Evolutionary conservation across 2,329 filamentous ascomycete species (phyloP).

Genomic region (Stachybotrys chlorohalonatus): DNA sequence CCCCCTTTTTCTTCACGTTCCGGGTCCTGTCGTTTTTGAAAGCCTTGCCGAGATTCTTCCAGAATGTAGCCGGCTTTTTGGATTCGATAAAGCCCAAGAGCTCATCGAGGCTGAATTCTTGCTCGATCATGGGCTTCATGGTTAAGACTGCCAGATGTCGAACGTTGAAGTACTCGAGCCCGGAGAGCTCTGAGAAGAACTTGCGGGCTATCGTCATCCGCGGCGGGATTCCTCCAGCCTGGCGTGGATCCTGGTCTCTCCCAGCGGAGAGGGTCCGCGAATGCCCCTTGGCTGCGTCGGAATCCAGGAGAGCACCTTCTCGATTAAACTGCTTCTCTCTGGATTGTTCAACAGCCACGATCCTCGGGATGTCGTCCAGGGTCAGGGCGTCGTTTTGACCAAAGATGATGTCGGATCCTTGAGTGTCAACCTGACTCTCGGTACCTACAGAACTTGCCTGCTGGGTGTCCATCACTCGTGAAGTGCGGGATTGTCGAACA

Average conservation of each 20-base stretch:
- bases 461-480: slow-evolving; percentile 83
- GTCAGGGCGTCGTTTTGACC: slow-evolving; percentile 87
- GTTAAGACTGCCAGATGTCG: slow-evolving; percentile 89
- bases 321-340: slow-evolving; percentile 67
- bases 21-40: slow-evolving; percentile 82
- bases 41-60: slow-evolving; percentile 96
- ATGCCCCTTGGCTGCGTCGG: slow-evolving; percentile 38
- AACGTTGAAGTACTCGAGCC: slow-evolving; percentile 94
- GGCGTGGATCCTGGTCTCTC: slow-evolving; percentile 40
- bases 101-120: slow-evolving; percentile 89
- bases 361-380: slow-evolving; percentile 89
- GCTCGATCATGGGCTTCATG: slow-evolving; percentile 86
- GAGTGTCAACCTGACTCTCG: slow-evolving; percentile 24
- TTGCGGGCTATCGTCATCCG: slow-evolving; percentile 53
- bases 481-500: slow-evolving; percentile 81
- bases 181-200: slow-evolving; percentile 94
- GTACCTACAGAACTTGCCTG: slow-evolving; percentile 54
- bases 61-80: slow-evolving; percentile 81
- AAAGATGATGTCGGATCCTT: slow-evolving; percentile 70
- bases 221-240: slow-evolving; percentile 43
- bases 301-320: slow-evolving; percentile 50
- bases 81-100: slow-evolving; percentile 87
- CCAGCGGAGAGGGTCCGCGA: slow-evolving; percentile 50
- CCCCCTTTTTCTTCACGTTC: slow-evolving; percentile 78
- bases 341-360: slow-evolving; percentile 91